Base-by-base conservation (phyloP, 495 filamentous ascomycete genomes). In the Penicillium longicatenatum region DNA sequence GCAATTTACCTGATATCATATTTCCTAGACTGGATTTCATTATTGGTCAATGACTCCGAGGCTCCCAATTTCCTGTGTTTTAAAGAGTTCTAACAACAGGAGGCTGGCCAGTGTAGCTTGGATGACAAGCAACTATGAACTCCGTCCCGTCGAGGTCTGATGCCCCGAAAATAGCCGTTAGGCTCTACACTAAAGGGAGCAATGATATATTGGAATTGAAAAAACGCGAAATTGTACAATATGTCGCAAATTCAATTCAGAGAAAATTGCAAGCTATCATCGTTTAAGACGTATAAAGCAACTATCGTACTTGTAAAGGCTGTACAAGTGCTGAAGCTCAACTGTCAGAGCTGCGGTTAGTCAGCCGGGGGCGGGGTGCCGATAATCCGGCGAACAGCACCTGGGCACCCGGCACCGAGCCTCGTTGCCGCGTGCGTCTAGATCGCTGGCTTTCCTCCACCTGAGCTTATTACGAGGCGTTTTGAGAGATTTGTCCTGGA, bases 391-490 rank as follows among this genome's bases (percentile, higher is more conserved):
- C 1, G 20, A 20, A 31, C 41, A 43, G 47, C 57, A 59, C 22
- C 24, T 59, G 37, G 52, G 37, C 37, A 39, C 37, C 52, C 30
- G 52, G 37, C 37, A 39, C 37, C 52, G 62, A 61, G 55, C 47
- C 57, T 58, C 59, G 45, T 63, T 57, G 53, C 53, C 52, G 59
- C 30, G 57, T 57, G 59, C 44, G 54, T 61, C 58, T 47, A 42
- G 58, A 57, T 50, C 50, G 50, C 21, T 30, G 29, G 21, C 12
- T 26, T 26, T 48, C 24, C 42, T 30, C 24, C 45, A 48, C 21
- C 19, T 17, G 47, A 39, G 4, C 37, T 39, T 3, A 39, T 12
- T 39, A 9, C 9, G 31, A 35, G 37, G 37, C 14, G 1, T 16
- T 39, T 39, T 39, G 37, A n/a, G 37, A n/a, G 14, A 39, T n/a